These are phyloP conservation scores for Pyrenochaeta sp. DNA, from an alignment of 2,329 filamentous ascomycete species.

Conservation along the genomic window DNA sequence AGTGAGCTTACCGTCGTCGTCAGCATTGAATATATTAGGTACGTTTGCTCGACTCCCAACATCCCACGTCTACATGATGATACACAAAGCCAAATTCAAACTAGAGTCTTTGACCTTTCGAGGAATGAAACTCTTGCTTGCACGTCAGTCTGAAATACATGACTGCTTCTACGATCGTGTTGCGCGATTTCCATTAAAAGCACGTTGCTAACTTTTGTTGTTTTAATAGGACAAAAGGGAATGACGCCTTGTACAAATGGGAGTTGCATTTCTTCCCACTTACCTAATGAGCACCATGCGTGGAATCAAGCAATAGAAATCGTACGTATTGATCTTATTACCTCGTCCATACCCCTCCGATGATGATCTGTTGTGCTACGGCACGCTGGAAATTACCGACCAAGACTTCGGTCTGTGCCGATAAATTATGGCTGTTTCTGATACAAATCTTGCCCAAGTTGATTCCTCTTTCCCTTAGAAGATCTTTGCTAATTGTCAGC, in stretches of 20 bases:
- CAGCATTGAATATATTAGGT: conserved; percentile 9
- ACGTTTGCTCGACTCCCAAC: conserved; percentile 15
- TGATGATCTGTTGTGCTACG: conserved; percentile 53
- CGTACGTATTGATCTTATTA: conserved; percentile 7
- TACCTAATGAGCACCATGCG: too few relatives aligned
- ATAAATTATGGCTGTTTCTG: conserved; percentile 54
- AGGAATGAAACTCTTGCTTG: conserved; percentile 55
- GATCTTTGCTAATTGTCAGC: conserved; percentile 24
- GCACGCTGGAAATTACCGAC: conserved; percentile 58
- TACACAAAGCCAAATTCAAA: conserved; percentile 54
- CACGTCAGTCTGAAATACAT: conserved; percentile 56
- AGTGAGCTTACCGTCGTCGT: not conserved
- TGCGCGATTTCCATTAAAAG: not conserved
- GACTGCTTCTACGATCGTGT: conserved; percentile 13
- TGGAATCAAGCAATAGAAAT: not conserved
- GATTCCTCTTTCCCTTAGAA: conserved; percentile 1
- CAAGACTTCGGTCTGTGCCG: conserved; percentile 51
- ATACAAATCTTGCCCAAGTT: conserved; percentile 30
- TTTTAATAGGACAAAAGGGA: not conserved
- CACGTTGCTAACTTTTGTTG: conserved; percentile 27
- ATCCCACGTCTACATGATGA: conserved; percentile 46
- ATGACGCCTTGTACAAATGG: not conserved
- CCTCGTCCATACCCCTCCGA: conserved; percentile 17
- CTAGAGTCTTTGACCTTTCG: conserved; percentile 56
- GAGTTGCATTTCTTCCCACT: not conserved